Conservation (phyloP, 257 asterid species). For the Scutellaria baicalensis region DNA sequence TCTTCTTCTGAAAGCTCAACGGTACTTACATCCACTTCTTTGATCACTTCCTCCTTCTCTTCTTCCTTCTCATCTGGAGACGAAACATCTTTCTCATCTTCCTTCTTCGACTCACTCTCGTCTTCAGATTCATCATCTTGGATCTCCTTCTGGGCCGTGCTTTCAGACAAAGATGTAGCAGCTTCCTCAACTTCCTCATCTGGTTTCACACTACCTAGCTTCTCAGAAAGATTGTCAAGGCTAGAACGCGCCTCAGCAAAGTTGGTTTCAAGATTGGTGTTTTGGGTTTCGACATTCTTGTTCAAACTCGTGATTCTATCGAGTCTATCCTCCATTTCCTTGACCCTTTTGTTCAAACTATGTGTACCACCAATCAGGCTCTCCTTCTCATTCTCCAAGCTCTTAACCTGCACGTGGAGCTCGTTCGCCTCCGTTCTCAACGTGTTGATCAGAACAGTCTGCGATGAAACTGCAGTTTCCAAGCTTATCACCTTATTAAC, state of each 20-base stretch:
- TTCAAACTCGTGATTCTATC: constrained; percentile 39
- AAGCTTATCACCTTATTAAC: constrained; percentile 66
- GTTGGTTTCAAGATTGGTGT: constrained; percentile 39
- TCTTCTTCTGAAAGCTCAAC: constrained; percentile 16
- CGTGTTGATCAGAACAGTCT: constrained; percentile 61
- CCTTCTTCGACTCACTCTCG: neutral
- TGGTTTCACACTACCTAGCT: constrained; percentile 45
- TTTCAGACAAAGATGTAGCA: neutral
- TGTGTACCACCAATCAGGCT: constrained; percentile 20
- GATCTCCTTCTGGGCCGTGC: constrained; percentile 4
- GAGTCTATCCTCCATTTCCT: constrained; percentile 63
- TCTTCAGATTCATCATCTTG: neutral
- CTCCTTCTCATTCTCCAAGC: constrained; percentile 54
- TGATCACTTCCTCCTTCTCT: constrained; percentile 11
- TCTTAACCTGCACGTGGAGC: constrained; percentile 46
- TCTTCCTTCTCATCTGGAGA: constrained; percentile 1
- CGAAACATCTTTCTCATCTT: neutral
- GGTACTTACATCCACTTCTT: constrained; percentile 13
- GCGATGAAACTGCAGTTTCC: constrained; percentile 73
- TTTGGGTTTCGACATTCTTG: constrained; percentile 49
- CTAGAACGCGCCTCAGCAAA: constrained; percentile 52
- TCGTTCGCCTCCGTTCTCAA: constrained; percentile 58
- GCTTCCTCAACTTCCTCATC: constrained; percentile 37
- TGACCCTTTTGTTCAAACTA: constrained; percentile 31
- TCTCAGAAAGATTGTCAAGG: constrained; percentile 53